A percentile compares a stretch with the other conserved stretches of the same genome.
Conservation (phyloP, 139 green algal species). For the Coccomyxa sp. region DNA sequence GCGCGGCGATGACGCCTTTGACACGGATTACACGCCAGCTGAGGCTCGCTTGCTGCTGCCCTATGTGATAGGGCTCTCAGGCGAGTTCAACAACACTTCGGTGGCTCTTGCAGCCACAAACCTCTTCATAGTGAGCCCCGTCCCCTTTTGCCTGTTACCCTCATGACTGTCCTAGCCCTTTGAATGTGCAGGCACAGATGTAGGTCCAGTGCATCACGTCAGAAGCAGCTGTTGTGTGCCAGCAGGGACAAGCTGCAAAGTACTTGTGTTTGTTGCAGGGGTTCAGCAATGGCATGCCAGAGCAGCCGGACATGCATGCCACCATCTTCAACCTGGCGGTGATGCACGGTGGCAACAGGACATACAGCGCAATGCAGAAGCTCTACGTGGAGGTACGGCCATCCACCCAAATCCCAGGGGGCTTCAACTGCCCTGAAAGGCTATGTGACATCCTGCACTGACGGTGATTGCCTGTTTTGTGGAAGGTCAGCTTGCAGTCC, state of each 20-base stretch:
- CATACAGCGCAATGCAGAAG: constrained; percentile 14
- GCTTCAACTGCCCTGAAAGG: not conserved
- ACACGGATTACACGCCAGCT: not conserved
- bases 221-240: not conserved
- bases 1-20: not conserved
- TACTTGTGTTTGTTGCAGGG: not conserved
- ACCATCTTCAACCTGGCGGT: constrained; percentile 43
- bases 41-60: constrained; percentile 4
- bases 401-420: not conserved
- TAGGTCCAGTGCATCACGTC: not conserved
- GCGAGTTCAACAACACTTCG: constrained; percentile 1
- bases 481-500: not conserved
- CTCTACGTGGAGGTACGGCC: constrained; percentile 28
- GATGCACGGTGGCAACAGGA: not conserved
- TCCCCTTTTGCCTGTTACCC: not conserved
- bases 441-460: not conserved
- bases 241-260: not conserved
- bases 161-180: not conserved
- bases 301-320: constrained; percentile 41
- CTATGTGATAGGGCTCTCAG: not conserved
- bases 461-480: not conserved
- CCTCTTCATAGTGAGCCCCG: not conserved
- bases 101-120: not conserved
- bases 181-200: not conserved
- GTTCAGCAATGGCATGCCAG: not conserved